A percentile compares a stretch with the other conserved stretches of the same genome.
phyloP scores from a whole-genome alignment of 2,329 filamentous ascomycete species.

The Neonectria sp. region DNA sequence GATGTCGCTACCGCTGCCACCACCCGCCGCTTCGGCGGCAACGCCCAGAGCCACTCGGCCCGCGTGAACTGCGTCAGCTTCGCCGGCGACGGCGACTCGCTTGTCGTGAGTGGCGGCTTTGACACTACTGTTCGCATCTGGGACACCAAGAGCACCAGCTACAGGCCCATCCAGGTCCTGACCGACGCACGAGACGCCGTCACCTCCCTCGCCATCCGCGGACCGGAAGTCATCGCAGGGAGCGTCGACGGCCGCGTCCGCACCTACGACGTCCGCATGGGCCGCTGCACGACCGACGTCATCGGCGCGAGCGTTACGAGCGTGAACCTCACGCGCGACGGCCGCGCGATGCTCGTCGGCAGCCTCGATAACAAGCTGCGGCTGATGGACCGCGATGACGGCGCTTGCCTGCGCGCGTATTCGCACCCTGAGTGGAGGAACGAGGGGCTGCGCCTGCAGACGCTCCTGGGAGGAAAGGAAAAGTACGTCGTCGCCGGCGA shows the following conservation, averaged over 20 bases:
- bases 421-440: slow-evolving; percentile 72
- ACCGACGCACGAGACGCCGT: slow-evolving; percentile 81
- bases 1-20: slow-evolving; percentile 89
- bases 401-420: slow-evolving; percentile 82
- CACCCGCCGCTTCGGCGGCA: slow-evolving; percentile 78
- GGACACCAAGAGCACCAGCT: slow-evolving; percentile 72
- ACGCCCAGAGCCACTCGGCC: slow-evolving; percentile 74
- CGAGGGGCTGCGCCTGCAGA: slow-evolving; percentile 80
- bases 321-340: slow-evolving; percentile 79
- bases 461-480: slow-evolving; percentile 82
- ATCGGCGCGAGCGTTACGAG: slow-evolving; percentile 82
- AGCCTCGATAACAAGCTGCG: slow-evolving; percentile 83
- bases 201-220: slow-evolving; percentile 63
- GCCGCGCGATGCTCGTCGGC: slow-evolving; percentile 80
- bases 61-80: slow-evolving; percentile 86
- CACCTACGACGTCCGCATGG: slow-evolving; percentile 86
- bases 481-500: slow-evolving; percentile 86
- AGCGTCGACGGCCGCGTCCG: slow-evolving; percentile 90
- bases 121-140: slow-evolving; percentile 85
- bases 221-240: slow-evolving; percentile 76
- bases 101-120: slow-evolving; percentile 81
- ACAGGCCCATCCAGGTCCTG: slow-evolving; percentile 80
- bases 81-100: slow-evolving; percentile 80
- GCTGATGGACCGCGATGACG: slow-evolving; percentile 84
- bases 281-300: slow-evolving; percentile 78